These are phyloP conservation scores for Trametes gibbosa DNA, from an alignment of 768 basidiomycete genomes.

Conservation along the genomic window DNA sequence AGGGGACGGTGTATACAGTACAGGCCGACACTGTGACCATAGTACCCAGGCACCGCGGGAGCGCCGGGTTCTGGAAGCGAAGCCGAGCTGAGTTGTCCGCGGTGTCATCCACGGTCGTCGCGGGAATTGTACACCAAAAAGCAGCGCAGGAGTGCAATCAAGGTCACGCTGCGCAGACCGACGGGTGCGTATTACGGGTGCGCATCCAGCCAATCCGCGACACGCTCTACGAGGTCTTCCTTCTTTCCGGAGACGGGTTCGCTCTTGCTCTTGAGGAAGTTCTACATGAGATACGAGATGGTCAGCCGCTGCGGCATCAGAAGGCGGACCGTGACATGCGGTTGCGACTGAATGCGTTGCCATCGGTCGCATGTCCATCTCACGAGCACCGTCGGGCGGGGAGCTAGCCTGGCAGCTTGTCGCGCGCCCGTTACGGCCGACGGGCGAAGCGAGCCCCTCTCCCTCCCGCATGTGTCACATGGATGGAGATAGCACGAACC, in stretches of 20 bases:
- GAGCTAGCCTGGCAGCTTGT: conserved; percentile 8
- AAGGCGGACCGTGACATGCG: background rate
- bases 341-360: conserved; percentile 9
- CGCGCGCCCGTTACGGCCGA: background rate
- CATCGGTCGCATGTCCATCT: background rate
- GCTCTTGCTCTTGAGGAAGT: conserved; percentile 71
- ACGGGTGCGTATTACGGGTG: conserved; percentile 24
- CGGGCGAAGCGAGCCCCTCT: background rate
- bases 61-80: conserved; percentile 10
- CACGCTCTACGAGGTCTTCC: conserved; percentile 64
- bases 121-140: conserved; percentile 8
- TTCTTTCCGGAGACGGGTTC: conserved; percentile 66
- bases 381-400: conserved; percentile 4
- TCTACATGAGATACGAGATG: conserved; percentile 36
- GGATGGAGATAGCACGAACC: conserved; percentile 38
- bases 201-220: conserved; percentile 57
- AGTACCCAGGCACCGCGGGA: conserved; percentile 19
- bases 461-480: conserved; percentile 13
- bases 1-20: background rate
- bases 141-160: background rate
- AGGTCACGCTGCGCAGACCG: conserved; percentile 6
- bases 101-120: conserved; percentile 13
- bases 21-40: conserved; percentile 6
- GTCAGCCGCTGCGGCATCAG: conserved; percentile 10
- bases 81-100: background rate